These are phyloP conservation scores for Ogataea glucozyma DNA, from an alignment of 805 yeast genomes.

Conservation along the genomic window DNA sequence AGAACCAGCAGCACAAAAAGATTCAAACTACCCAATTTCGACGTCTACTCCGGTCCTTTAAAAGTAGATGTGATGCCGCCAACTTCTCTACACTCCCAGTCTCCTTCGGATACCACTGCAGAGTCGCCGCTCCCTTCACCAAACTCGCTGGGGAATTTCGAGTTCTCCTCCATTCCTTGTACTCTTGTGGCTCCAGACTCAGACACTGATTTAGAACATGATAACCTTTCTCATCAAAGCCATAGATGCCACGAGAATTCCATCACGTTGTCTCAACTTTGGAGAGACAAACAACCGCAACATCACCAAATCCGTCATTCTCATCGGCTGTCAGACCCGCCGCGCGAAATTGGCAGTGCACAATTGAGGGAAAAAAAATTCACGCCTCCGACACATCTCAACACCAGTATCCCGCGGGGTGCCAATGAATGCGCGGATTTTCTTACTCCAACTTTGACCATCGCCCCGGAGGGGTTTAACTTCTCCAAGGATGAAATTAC, in stretches of 20 bases:
- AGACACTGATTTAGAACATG: neutral
- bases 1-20: slow-evolving; percentile 10
- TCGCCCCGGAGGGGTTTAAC: slow-evolving; percentile 15
- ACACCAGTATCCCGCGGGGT: neutral
- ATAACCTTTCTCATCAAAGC: slow-evolving; percentile 1
- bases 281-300: slow-evolving; percentile 3
- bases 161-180: slow-evolving; percentile 2
- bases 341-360: slow-evolving; percentile 1
- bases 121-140: slow-evolving; percentile 20
- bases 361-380: too few relatives aligned
- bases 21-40: slow-evolving; percentile 13
- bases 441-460: slow-evolving; percentile 14
- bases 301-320: neutral
- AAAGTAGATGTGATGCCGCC: slow-evolving; percentile 3
- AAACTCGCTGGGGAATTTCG: slow-evolving; percentile 8
- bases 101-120: slow-evolving; percentile 14
- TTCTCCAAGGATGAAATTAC: slow-evolving; percentile 19
- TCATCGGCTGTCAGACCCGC: slow-evolving; percentile 3
- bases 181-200: neutral
- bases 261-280: slow-evolving; percentile 1
- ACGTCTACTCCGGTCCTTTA: neutral
- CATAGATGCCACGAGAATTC: slow-evolving; percentile 1
- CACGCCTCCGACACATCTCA: too few relatives aligned
- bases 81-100: slow-evolving; percentile 7
- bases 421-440: neutral